phyloP scores from a whole-genome alignment of 352 stramenopile species.

The Phytopythium kandeliae region DNA sequence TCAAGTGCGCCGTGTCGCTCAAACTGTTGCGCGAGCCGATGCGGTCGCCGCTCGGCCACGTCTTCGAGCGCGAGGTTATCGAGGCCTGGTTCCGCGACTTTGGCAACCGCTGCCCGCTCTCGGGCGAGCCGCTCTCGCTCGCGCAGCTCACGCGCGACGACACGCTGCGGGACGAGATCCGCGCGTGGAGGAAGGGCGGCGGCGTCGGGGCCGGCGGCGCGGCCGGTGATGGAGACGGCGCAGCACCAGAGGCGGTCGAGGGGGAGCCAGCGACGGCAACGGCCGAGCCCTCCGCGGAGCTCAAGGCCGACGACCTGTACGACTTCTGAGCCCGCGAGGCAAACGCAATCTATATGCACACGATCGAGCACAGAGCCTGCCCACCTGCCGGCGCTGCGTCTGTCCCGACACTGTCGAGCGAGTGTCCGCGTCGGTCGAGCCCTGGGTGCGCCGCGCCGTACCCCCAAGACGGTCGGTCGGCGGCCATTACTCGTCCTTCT shows the following conservation, averaged over 20 bases:
- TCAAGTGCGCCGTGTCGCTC: constrained; percentile 70
- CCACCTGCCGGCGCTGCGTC: no score
- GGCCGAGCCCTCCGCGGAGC: constrained; percentile 7
- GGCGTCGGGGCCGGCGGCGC: not conserved
- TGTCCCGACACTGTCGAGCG: no score
- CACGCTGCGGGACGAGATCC: constrained; percentile 52
- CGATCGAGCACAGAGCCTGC: no score
- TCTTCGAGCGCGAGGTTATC: constrained; percentile 74
- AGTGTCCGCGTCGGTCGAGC: no score
- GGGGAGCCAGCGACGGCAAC: constrained; percentile 2
- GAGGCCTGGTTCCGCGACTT: constrained; percentile 81
- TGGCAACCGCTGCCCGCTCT: constrained; percentile 74
- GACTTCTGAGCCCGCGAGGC: constrained; percentile 10
- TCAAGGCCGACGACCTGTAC: constrained; percentile 10
- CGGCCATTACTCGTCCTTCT: constrained; percentile 74
- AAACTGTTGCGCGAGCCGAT: constrained; percentile 68
- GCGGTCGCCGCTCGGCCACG: constrained; percentile 67
- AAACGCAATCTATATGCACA: constrained; percentile 7
- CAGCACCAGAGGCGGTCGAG: constrained; percentile 2
- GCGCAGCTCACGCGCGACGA: constrained; percentile 44
- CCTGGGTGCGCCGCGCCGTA: no score
- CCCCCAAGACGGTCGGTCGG: no score
- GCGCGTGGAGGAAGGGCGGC: constrained; percentile 51
- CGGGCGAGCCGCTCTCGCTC: constrained; percentile 54
- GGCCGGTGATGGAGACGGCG: constrained; percentile 9